These are phyloP conservation scores for Metrosideros polymorpha DNA, from an alignment of 441 rosid genomes.

Conservation along the genomic window DNA sequence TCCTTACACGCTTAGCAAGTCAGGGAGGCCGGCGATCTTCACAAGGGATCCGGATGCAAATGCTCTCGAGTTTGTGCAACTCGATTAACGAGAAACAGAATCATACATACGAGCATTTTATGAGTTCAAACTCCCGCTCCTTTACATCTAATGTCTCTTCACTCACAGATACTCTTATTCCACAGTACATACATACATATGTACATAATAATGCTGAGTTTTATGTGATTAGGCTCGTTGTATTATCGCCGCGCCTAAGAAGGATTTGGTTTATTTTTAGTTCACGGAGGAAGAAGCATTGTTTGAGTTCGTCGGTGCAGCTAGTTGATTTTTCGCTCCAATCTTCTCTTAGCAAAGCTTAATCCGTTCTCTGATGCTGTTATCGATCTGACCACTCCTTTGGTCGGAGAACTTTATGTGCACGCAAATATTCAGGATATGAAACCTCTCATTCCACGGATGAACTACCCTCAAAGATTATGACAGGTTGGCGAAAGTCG, in stretches of 20 bases:
- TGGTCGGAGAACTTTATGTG: not conserved
- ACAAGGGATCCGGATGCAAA: constrained; percentile 89
- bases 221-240: not conserved
- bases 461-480: not conserved
- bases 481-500: not conserved
- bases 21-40: constrained; percentile 92
- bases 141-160: not conserved
- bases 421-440: not conserved
- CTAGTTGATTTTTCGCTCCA: not conserved
- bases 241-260: not conserved
- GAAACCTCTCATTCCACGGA: not conserved
- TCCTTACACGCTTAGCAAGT: constrained; percentile 72
- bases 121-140: not conserved
- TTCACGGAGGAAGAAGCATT: not conserved
- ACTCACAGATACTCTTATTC: not conserved
- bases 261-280: not conserved
- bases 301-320: not conserved
- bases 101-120: not conserved
- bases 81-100: constrained; percentile 2
- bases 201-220: not conserved
- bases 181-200: not conserved
- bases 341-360: not conserved
- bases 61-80: constrained; percentile 84
- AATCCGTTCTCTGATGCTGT: not conserved
- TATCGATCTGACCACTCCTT: not conserved